phyloP scores from a whole-genome alignment of 805 yeast genomes.

The Saturnispora galanensis region DNA sequence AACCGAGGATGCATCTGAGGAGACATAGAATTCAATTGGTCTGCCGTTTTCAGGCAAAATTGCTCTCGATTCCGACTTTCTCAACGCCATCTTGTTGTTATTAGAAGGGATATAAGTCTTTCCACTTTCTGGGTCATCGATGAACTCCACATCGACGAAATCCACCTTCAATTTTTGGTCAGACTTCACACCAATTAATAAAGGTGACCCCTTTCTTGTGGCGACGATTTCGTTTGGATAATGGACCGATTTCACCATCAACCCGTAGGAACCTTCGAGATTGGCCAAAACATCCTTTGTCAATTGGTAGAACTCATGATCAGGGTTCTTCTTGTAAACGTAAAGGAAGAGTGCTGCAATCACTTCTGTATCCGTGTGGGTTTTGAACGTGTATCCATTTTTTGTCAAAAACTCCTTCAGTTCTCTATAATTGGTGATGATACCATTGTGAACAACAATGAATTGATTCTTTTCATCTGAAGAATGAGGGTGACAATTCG shows the following conservation, averaged over 20 bases:
- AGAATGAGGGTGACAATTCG: slow-evolving; percentile 93
- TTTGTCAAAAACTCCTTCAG: slow-evolving; percentile 69
- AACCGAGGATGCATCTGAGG: slow-evolving; percentile 96
- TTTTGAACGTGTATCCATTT: slow-evolving; percentile 76
- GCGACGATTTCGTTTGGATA: slow-evolving; percentile 95
- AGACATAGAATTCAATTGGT: slow-evolving; percentile 90
- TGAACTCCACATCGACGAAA: slow-evolving; percentile 96
- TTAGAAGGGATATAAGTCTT: slow-evolving; percentile 21
- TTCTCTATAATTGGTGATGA: slow-evolving; percentile 90
- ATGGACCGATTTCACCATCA: slow-evolving; percentile 82
- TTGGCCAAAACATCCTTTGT: slow-evolving; percentile 89
- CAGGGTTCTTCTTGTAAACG: slow-evolving; percentile 69
- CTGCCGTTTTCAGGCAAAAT: slow-evolving; percentile 85
- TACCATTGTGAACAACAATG: slow-evolving; percentile 94
- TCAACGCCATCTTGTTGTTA: slow-evolving; percentile 9
- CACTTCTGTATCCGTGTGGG: slow-evolving; percentile 96
- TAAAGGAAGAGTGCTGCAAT: slow-evolving; percentile 93
- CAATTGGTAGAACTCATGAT: slow-evolving; percentile 80
- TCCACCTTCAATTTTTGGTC: slow-evolving; percentile 93
- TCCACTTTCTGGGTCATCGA: slow-evolving; percentile 38
- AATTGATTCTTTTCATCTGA: slow-evolving; percentile 80
- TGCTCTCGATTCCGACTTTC: slow-evolving; percentile 70
- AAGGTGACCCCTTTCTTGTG: slow-evolving; percentile 96
- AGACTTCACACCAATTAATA: slow-evolving; percentile 94
- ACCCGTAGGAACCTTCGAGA: slow-evolving; percentile 95